A percentile compares a stretch with the other conserved stretches of the same genome.
Evolutionary conservation across 495 filamentous ascomycete species (phyloP).

Genomic region (Beverwykella pulmonaria): DNA sequence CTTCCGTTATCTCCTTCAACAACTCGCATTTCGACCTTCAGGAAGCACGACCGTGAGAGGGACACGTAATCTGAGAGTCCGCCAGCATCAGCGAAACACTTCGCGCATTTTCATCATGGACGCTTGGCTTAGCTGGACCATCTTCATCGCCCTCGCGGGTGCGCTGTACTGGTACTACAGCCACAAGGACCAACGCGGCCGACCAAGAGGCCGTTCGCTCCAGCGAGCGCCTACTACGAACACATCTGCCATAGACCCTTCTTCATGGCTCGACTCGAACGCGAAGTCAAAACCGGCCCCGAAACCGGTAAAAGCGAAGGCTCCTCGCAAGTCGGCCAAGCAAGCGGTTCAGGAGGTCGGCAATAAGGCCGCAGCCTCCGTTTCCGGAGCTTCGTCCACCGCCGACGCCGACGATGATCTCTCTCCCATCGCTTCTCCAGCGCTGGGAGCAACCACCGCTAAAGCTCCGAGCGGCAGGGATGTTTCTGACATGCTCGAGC

Average conservation of each 20-base stretch:
- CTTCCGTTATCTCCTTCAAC: not conserved
- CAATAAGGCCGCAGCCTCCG: constrained; percentile 21
- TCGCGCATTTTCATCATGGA: constrained; percentile 9
- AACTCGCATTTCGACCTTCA: not conserved
- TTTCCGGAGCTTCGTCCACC: constrained; percentile 57
- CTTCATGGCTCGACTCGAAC: constrained; percentile 15
- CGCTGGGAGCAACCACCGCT: constrained; percentile 18
- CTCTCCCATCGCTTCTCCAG: constrained; percentile 40
- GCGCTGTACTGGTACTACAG: constrained; percentile 38
- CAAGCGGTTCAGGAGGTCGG: constrained; percentile 31
- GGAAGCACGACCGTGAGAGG: not conserved
- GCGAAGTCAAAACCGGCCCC: constrained; percentile 25
- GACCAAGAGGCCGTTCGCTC: constrained; percentile 14
- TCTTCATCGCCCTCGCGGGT: constrained; percentile 32
- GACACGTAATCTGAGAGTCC: not conserved
- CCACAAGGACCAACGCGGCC: constrained; percentile 10
- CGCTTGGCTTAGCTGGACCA: constrained; percentile 33
- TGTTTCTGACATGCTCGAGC: constrained; percentile 87
- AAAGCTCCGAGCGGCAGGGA: constrained; percentile 54
- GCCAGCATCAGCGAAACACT: not conserved
- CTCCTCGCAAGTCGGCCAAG: constrained; percentile 30
- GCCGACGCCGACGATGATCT: constrained; percentile 70
- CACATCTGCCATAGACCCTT: not conserved
- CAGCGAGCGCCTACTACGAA: constrained; percentile 11
- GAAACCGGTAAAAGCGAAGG: constrained; percentile 21